A percentile compares a stretch with the other conserved stretches of the same genome.
Evolutionary conservation across 1,139 yeast species (phyloP).

Genomic region (Pneumocystis carinii): DNA sequence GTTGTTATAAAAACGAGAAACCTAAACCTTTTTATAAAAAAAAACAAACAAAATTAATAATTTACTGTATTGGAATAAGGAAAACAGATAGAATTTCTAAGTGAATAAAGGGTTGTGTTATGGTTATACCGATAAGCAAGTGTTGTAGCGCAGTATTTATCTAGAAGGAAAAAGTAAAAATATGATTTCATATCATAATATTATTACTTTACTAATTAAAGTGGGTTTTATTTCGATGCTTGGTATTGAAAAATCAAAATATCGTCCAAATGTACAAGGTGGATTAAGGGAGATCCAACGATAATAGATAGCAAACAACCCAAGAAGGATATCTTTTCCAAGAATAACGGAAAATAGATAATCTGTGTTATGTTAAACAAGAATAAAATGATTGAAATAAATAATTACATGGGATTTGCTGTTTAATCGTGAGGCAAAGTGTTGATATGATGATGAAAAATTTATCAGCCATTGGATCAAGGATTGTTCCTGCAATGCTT

Average conservation of each 20-base stretch:
- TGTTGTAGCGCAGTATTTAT: constrained; percentile 72
- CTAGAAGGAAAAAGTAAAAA: constrained; percentile 2
- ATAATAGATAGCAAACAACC: constrained; percentile 57
- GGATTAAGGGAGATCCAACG: constrained; percentile 61
- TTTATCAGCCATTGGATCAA: constrained; percentile 95
- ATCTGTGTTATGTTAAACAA: constrained; percentile 33
- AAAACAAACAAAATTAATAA: not conserved
- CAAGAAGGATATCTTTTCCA: constrained; percentile 71
- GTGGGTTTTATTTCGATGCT: constrained; percentile 86
- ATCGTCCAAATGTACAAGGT: constrained; percentile 59
- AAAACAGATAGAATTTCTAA: constrained; percentile 18
- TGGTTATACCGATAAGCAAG: constrained; percentile 68
- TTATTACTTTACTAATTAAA: constrained; percentile 57
- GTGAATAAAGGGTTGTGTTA: constrained; percentile 47
- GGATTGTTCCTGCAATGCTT: constrained; percentile 73
- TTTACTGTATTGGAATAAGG: constrained; percentile 6
- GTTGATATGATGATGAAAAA: constrained; percentile 78
- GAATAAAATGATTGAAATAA: not conserved
- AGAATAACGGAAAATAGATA: constrained; percentile 57
- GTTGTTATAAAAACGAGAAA: constrained; percentile 65
- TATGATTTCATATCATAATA: not conserved
- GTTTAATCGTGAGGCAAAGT: constrained; percentile 51
- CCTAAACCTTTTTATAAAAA: constrained; percentile 22
- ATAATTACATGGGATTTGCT: constrained; percentile 28
- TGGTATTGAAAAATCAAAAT: constrained; percentile 64